A percentile compares a stretch with the other conserved stretches of the same genome.
Evolutionary conservation across 2,329 filamentous ascomycete genomes (phyloP).

Genomic region (Aspergillus fumigatus): DNA sequence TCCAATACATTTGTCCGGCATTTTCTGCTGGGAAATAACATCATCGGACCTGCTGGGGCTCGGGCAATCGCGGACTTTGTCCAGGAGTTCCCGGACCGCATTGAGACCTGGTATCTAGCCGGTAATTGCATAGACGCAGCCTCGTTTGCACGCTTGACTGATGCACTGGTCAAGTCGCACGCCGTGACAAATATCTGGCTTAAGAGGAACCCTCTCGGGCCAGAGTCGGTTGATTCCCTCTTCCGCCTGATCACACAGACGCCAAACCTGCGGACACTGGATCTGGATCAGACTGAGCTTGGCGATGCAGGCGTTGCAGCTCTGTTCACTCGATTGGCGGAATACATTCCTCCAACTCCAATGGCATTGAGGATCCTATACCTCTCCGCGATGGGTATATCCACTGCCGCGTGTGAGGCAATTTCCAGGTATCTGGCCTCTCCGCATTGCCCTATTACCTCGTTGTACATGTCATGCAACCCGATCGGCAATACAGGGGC

Average conservation of each 20-base stretch:
- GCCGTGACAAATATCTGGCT: neutral
- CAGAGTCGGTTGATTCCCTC: neutral
- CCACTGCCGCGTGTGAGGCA: neutral
- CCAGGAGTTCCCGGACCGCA: neutral
- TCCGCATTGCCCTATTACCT: neutral
- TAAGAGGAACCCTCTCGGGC: neutral
- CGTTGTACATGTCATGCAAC: neutral
- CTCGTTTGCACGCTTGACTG: neutral
- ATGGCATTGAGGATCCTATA: neutral
- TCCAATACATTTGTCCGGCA: neutral
- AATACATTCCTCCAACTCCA: neutral
- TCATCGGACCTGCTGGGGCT: neutral
- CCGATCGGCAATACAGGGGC: neutral
- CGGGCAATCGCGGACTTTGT: neutral
- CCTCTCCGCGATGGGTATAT: neutral
- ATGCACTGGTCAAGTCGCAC: neutral
- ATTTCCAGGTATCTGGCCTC: neutral
- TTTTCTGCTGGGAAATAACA: neutral
- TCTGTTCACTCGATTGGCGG: neutral
- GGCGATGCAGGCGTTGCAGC: neutral
- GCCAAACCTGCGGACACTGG: neutral
- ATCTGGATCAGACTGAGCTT: neutral
- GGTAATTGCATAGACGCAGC: neutral
- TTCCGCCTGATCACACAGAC: neutral
- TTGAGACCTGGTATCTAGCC: neutral